These are phyloP conservation scores for Pestalotiopsis sp. DNA, from an alignment of 2,329 filamentous ascomycete species.

Conservation along the genomic window DNA sequence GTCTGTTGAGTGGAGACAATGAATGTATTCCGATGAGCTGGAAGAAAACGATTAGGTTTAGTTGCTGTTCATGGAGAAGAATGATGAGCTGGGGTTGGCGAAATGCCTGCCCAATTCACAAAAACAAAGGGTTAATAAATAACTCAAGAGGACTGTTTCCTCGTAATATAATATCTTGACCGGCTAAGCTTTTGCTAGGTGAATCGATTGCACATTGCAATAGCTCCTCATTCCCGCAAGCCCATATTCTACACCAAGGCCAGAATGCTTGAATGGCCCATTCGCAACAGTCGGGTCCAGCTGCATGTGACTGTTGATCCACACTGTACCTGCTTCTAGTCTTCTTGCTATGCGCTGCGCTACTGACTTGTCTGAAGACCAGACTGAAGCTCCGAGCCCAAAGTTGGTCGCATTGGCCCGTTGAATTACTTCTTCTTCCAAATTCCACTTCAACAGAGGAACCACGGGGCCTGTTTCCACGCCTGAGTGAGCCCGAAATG, in stretches of 20 bases:
- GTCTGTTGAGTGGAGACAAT: background rate
- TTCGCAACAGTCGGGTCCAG: constrained; percentile 41
- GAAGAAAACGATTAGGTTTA: background rate
- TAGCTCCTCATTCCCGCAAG: constrained; percentile 37
- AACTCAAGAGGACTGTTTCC: background rate
- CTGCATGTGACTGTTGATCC: constrained; percentile 50
- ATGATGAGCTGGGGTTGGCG: background rate
- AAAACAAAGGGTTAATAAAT: no score
- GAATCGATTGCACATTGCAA: constrained; percentile 27
- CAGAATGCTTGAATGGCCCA: constrained; percentile 54
- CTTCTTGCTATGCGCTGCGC: constrained; percentile 47
- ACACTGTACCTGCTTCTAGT: constrained; percentile 55
- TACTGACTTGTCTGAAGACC: constrained; percentile 47
- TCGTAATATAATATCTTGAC: background rate
- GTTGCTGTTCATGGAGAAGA: background rate
- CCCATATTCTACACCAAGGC: constrained; percentile 50
- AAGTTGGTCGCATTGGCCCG: constrained; percentile 50
- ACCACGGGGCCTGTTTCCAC: constrained; percentile 35
- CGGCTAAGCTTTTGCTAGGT: background rate
- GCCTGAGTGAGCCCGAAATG: background rate
- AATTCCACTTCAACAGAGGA: constrained; percentile 42
- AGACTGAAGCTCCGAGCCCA: constrained; percentile 56
- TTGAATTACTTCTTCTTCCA: constrained; percentile 45
- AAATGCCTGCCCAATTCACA: background rate
- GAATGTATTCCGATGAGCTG: background rate